phyloP scores from a whole-genome alignment of 2,329 filamentous ascomycete genomes.

The Arthroderma sp. region DNA sequence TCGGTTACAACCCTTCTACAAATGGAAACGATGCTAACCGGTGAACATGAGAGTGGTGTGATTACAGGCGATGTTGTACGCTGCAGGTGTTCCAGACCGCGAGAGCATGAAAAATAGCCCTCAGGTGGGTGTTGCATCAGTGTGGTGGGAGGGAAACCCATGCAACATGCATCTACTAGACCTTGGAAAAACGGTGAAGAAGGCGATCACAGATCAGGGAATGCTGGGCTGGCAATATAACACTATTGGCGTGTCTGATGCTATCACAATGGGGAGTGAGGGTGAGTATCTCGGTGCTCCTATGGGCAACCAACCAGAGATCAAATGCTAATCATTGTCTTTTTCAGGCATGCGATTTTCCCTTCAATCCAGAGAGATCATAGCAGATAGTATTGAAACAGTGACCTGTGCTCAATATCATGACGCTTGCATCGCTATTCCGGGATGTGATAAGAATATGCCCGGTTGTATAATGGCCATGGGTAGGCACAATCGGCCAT shows the following conservation, averaged over 20 bases:
- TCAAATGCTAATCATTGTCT: conserved; percentile 4
- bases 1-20: conserved; percentile 4
- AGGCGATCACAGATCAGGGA: conserved; percentile 60
- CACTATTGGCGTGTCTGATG: conserved; percentile 78
- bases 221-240: conserved; percentile 96
- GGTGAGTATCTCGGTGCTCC: conserved; percentile 37
- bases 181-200: conserved; percentile 77
- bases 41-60: neutral
- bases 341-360: conserved; percentile 77
- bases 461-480: conserved; percentile 84
- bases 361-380: conserved; percentile 78
- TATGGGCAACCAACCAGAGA: neutral
- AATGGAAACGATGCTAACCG: neutral
- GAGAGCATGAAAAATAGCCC: conserved; percentile 80
- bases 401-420: conserved; percentile 86
- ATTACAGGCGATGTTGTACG: conserved; percentile 82
- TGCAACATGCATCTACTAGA: conserved; percentile 76
- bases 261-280: conserved; percentile 90
- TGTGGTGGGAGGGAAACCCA: conserved; percentile 97
- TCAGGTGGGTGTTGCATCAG: conserved; percentile 78
- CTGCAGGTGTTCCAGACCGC: conserved; percentile 70
- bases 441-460: conserved; percentile 97
- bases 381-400: conserved; percentile 87
- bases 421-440: conserved; percentile 85
- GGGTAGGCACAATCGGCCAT: conserved; percentile 79